These are phyloP conservation scores for Rhytidhysteron rufulum DNA, from an alignment of 2,329 filamentous ascomycete species.

Conservation along the genomic window DNA sequence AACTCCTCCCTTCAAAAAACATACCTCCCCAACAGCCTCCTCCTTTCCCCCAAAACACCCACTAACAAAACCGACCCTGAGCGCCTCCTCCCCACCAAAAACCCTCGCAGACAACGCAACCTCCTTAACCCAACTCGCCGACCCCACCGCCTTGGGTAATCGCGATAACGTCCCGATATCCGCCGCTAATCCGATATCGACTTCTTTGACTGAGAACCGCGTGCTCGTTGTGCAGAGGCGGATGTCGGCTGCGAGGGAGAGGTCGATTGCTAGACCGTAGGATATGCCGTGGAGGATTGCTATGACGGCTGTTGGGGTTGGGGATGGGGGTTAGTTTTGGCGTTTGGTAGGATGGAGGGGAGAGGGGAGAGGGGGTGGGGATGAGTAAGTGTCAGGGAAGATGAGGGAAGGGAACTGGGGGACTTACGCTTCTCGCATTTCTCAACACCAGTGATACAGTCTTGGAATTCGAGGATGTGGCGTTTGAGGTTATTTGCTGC, in stretches of 20 bases:
- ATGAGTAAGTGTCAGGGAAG: conserved; percentile 4
- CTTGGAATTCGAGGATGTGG: conserved; percentile 76
- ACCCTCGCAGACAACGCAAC: conserved; percentile 67
- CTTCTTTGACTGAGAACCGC: conserved; percentile 71
- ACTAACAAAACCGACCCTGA: conserved; percentile 66
- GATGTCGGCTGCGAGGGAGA: conserved; percentile 66
- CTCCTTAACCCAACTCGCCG: conserved; percentile 73
- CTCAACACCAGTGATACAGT: conserved; percentile 71
- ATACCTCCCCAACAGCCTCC: conserved; percentile 52
- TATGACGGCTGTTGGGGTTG: too few relatives aligned
- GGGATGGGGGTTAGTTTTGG: too few relatives aligned
- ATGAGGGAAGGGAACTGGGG: too few relatives aligned
- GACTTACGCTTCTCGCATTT: conserved; percentile 91
- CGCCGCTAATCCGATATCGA: conserved; percentile 76
- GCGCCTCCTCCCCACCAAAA: conserved; percentile 66
- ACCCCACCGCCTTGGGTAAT: conserved; percentile 69
- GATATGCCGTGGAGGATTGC: conserved; percentile 31
- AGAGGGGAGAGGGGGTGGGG: neutral
- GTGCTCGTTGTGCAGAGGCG: conserved; percentile 60
- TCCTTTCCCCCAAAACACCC: conserved; percentile 59
- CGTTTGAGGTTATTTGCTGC: conserved; percentile 54
- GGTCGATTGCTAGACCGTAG: conserved; percentile 40
- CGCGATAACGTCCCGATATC: conserved; percentile 73
- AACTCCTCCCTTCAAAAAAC: too few relatives aligned
- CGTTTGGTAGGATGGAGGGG: conserved; percentile 1